Percentiles rank a stretch among this genome's conserved stretches.
Evolutionary conservation across 805 yeast species (phyloP).

Genomic region (Lipomyces japonicus): DNA sequence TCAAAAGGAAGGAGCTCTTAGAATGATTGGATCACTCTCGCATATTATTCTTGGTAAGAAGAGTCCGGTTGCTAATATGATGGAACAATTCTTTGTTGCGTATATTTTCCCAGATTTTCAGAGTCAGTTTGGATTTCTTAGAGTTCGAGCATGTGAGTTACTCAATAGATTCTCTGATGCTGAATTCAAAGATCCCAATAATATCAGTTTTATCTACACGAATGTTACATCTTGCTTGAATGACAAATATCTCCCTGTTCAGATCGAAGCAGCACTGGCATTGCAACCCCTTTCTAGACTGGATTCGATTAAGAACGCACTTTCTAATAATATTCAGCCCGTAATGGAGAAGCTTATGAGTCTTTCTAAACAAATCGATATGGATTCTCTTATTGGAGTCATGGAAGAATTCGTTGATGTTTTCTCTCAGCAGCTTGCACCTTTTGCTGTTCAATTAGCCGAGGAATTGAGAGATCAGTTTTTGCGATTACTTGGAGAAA

Average conservation of each 20-base stretch:
- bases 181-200: slow-evolving; percentile 52
- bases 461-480: slow-evolving; percentile 55
- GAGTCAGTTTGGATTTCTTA: slow-evolving; percentile 57
- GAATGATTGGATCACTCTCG: slow-evolving; percentile 72
- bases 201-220: slow-evolving; percentile 52
- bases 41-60: slow-evolving; percentile 50
- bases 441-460: slow-evolving; percentile 75
- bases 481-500: slow-evolving; percentile 61
- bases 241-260: slow-evolving; percentile 63
- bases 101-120: slow-evolving; percentile 70
- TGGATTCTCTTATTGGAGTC: slow-evolving; percentile 80
- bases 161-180: slow-evolving; percentile 60
- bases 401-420: slow-evolving; percentile 94
- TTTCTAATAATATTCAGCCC: slow-evolving; percentile 66
- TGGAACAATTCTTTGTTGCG: slow-evolving; percentile 63
- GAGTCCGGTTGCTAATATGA: slow-evolving; percentile 56
- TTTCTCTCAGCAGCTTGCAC: slow-evolving; percentile 83
- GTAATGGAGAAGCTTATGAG: slow-evolving; percentile 76
- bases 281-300: slow-evolving; percentile 71
- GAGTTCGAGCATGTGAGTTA: slow-evolving; percentile 54
- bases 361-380: slow-evolving; percentile 75
- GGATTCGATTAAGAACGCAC: slow-evolving; percentile 62
- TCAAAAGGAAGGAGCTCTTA: slow-evolving; percentile 71
- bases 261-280: slow-evolving; percentile 79
- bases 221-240: slow-evolving; percentile 42